These are phyloP conservation scores for Rutstroemia sp. DNA, from an alignment of 2,329 filamentous ascomycete genomes.

Conservation along the genomic window DNA sequence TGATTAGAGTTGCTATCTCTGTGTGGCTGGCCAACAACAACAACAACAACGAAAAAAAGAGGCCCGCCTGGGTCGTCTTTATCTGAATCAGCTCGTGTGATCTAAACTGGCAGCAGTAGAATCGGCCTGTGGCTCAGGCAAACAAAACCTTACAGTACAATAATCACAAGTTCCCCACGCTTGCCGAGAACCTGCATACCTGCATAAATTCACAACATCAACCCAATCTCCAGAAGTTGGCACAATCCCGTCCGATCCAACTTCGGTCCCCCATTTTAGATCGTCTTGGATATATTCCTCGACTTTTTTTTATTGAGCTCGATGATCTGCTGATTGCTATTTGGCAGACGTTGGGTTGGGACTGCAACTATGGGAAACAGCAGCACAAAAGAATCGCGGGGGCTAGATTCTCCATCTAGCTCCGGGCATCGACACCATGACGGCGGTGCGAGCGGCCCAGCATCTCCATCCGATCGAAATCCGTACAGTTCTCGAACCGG, in stretches of 20 bases:
- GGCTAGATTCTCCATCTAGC: constrained; percentile 19
- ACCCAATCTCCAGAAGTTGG: constrained; percentile 8
- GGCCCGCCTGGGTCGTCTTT: constrained; percentile 7
- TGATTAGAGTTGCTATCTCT: constrained; percentile 15
- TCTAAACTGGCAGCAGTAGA: constrained; percentile 6
- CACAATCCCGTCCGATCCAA: not conserved
- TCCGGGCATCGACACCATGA: constrained; percentile 15
- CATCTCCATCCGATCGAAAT: constrained; percentile 20
- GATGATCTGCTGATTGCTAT: constrained; percentile 22
- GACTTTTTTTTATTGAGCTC: constrained; percentile 7
- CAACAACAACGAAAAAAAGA: not conserved
- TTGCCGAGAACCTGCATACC: constrained; percentile 21
- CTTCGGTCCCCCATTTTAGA: not conserved
- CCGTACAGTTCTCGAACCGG: constrained; percentile 22
- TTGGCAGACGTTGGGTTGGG: constrained; percentile 19
- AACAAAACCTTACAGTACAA: not conserved
- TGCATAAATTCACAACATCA: constrained; percentile 20
- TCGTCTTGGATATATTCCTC: constrained; percentile 7
- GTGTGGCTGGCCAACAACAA: not conserved
- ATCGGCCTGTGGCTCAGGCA: constrained; percentile 12
- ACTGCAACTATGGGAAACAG: constrained; percentile 28
- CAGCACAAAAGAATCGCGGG: constrained; percentile 24
- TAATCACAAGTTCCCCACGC: constrained; percentile 19
- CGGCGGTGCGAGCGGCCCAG: constrained; percentile 16
- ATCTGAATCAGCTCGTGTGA: constrained; percentile 19